Conservation (phyloP, 106 monocot genomes). For the Agapanthus africanus region DNA sequence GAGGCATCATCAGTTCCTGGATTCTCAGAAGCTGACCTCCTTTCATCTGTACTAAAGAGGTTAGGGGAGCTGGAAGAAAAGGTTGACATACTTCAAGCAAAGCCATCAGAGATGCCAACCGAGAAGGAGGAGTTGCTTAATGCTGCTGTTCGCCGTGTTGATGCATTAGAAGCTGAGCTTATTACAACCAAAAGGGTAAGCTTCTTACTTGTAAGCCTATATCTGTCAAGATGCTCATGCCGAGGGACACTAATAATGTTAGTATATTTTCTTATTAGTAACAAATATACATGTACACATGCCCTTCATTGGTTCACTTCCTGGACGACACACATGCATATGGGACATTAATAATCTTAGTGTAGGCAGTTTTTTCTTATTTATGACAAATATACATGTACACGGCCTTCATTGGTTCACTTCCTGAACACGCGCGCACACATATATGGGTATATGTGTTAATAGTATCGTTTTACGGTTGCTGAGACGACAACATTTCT, state of each 20-base stretch:
- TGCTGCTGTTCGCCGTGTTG: constrained; percentile 76
- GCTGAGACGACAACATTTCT: too few relatives aligned
- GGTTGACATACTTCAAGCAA: constrained; percentile 52
- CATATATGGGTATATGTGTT: too few relatives aligned
- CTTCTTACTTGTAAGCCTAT: neutral
- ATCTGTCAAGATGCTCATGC: neutral
- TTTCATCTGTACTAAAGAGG: constrained; percentile 29
- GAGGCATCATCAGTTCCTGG: constrained; percentile 24
- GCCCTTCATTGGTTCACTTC: too few relatives aligned
- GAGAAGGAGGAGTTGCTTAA: constrained; percentile 92
- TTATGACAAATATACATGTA: neutral
- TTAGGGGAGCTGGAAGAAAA: constrained; percentile 23
- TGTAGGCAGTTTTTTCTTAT: neutral
- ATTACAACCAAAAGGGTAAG: constrained; percentile 82
- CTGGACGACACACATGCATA: too few relatives aligned
- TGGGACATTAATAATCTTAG: neutral
- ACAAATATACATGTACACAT: too few relatives aligned
- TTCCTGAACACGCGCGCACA: too few relatives aligned
- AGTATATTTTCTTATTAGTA: too few relatives aligned
- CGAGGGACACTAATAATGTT: too few relatives aligned
- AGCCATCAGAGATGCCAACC: constrained; percentile 73
- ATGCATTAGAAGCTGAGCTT: constrained; percentile 94
- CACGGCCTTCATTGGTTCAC: neutral
- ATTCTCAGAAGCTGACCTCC: constrained; percentile 11
- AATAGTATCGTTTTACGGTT: too few relatives aligned